These are phyloP conservation scores for Corylus heterophylla DNA, from an alignment of 306 rosid genomes.

Conservation along the genomic window DNA sequence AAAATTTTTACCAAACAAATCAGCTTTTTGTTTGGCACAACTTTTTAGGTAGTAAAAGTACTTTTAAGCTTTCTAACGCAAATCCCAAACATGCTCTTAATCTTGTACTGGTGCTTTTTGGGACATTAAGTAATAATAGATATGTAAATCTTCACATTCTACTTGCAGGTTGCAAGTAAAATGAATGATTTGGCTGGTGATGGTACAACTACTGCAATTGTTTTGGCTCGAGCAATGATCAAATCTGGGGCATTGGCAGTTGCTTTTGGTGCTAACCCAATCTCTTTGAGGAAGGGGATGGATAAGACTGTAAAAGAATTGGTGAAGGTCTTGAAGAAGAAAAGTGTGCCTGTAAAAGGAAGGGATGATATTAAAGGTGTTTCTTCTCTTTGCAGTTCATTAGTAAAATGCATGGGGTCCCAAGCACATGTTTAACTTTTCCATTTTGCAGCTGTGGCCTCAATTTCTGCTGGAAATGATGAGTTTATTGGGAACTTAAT, in stretches of 20 bases:
- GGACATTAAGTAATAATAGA: slow-evolving; percentile 11
- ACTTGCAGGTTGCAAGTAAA: slow-evolving; percentile 83
- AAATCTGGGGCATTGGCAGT: slow-evolving; percentile 77
- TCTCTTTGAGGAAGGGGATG: slow-evolving; percentile 89
- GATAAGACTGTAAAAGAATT: slow-evolving; percentile 74
- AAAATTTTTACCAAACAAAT: no score
- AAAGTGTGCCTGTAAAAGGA: slow-evolving; percentile 80
- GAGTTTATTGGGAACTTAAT: slow-evolving; percentile 78
- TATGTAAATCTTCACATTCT: slow-evolving; percentile 27
- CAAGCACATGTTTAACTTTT: slow-evolving; percentile 25
- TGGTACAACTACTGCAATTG: slow-evolving; percentile 92
- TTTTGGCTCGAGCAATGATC: slow-evolving; percentile 87
- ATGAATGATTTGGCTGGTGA: slow-evolving; percentile 96
- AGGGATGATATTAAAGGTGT: slow-evolving; percentile 83
- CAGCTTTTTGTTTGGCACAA: no score
- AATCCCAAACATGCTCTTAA: no score
- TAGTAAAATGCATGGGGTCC: slow-evolving; percentile 5
- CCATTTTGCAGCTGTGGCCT: slow-evolving; percentile 74
- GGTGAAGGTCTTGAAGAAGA: slow-evolving; percentile 69
- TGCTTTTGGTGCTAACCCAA: slow-evolving; percentile 88
- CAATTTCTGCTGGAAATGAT: slow-evolving; percentile 92
- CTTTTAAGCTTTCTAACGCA: no score
- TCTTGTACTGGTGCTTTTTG: slow-evolving; percentile 25
- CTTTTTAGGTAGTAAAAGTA: no score
- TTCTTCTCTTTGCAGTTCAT: slow-evolving; percentile 19